phyloP scores from a whole-genome alignment of 371 early-diverging fungal genomes.

The Rhizopus microsporus region DNA sequence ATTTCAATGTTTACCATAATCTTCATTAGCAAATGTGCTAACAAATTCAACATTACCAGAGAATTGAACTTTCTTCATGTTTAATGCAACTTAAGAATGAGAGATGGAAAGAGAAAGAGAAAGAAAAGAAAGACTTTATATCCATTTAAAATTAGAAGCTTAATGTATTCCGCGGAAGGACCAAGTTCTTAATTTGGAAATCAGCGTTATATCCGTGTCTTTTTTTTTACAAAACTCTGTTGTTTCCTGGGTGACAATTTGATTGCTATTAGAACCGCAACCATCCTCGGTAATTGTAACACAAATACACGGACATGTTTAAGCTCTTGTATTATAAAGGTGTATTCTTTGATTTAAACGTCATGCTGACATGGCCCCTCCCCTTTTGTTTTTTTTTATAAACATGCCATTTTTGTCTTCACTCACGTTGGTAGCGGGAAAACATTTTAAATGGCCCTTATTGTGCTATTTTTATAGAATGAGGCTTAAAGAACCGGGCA shows the following conservation, averaged over 20 bases:
- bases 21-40: constrained; percentile 50
- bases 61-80: constrained; percentile 47
- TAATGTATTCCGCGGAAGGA: constrained; percentile 2
- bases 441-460: too few species aligned
- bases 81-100: neutral
- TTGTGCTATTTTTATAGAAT: too few species aligned
- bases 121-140: neutral
- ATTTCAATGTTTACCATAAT: constrained; percentile 37
- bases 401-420: too few species aligned
- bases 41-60: constrained; percentile 38
- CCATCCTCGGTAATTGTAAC: too few species aligned
- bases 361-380: too few species aligned
- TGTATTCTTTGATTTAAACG: too few species aligned
- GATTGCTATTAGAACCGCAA: too few species aligned
- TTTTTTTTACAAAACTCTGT: neutral
- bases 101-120: neutral
- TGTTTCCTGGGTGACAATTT: neutral
- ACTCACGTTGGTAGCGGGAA: too few species aligned
- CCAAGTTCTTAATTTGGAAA: neutral
- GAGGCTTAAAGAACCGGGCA: too few species aligned
- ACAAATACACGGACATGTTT: too few species aligned
- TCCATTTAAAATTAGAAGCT: neutral
- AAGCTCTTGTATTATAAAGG: too few species aligned
- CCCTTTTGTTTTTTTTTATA: too few species aligned
- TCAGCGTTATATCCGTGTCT: neutral